Conservation (phyloP, 139 green algal genomes). For the Tetraselmis striata region DNA sequence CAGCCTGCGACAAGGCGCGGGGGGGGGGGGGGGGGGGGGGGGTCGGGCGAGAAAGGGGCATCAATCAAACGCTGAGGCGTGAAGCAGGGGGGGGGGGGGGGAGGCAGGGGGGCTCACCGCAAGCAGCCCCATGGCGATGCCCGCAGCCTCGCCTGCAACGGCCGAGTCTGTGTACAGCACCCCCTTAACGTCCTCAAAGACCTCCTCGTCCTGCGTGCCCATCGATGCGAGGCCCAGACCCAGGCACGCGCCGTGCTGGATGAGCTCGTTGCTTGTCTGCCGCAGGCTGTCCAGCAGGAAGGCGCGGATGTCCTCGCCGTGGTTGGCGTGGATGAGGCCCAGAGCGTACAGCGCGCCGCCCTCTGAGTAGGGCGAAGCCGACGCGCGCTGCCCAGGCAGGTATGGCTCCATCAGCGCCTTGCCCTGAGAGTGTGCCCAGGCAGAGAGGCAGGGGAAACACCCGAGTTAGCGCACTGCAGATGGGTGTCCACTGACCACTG, state of each 20-base stretch:
- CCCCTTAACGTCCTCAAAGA: constrained; percentile 93
- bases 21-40: too few relatives aligned
- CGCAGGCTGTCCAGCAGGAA: constrained; percentile 86
- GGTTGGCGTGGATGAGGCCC: constrained; percentile 91
- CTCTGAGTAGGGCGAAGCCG: constrained; percentile 58
- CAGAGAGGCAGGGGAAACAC: too few relatives aligned
- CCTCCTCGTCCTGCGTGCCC: constrained; percentile 74
- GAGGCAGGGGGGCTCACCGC: constrained; percentile 31
- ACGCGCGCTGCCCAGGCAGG: constrained; percentile 68
- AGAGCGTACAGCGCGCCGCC: constrained; percentile 94
- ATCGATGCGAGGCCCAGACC: constrained; percentile 88
- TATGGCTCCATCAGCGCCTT: constrained; percentile 87
- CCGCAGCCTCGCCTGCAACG: constrained; percentile 64
- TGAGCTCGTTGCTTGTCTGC: constrained; percentile 72
- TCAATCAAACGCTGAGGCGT: too few relatives aligned
- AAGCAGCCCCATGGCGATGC: constrained; percentile 89
- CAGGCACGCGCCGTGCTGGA: constrained; percentile 95
- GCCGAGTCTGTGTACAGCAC: constrained; percentile 80
- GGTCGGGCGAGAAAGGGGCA: too few relatives aligned
- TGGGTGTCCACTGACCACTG: too few relatives aligned
- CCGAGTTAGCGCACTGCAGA: too few relatives aligned
- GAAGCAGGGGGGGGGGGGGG: too few relatives aligned
- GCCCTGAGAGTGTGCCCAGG: constrained; percentile 37
- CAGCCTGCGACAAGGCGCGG: too few relatives aligned
- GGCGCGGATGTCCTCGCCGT: constrained; percentile 64